A percentile compares a stretch with the other conserved stretches of the same genome.
These are phyloP conservation scores for Penicillium griseofulvum DNA, from an alignment of 2,329 filamentous ascomycete genomes.

Conservation along the genomic window DNA sequence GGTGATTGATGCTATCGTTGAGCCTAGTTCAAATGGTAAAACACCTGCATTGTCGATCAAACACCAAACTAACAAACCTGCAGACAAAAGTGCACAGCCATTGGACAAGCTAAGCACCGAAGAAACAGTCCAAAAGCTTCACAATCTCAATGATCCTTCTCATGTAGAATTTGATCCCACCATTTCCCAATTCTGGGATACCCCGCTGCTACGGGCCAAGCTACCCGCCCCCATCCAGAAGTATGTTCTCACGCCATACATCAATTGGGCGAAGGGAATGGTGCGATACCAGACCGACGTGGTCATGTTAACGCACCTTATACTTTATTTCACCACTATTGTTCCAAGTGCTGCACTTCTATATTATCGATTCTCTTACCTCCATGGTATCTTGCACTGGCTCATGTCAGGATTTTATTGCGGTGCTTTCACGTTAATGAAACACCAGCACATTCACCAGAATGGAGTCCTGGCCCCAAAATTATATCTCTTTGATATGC, in stretches of 20 bases:
- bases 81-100: conserved; percentile 12
- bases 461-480: conserved; percentile 62
- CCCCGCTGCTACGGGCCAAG: conserved; percentile 42
- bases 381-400: conserved; percentile 65
- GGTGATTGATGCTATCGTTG: conserved; percentile 39
- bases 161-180: conserved; percentile 54
- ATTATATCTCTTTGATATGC: conserved; percentile 57
- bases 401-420: conserved; percentile 66
- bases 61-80: conserved; percentile 1
- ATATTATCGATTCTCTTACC: conserved; percentile 64
- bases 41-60: neutral
- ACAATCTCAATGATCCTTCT: conserved; percentile 51
- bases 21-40: conserved; percentile 15
- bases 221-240: conserved; percentile 43
- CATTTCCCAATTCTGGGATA: conserved; percentile 54
- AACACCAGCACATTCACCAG: conserved; percentile 82
- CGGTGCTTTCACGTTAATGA: conserved; percentile 74
- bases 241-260: conserved; percentile 60
- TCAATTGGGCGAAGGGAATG: conserved; percentile 53
- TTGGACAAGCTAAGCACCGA: conserved; percentile 14
- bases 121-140: conserved; percentile 44
- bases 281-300: conserved; percentile 70
- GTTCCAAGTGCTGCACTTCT: conserved; percentile 67
- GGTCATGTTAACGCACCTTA: conserved; percentile 72
- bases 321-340: conserved; percentile 68